These are phyloP conservation scores for Melaleuca quinquenervia DNA, from an alignment of 345 rosid genomes.

Conservation along the genomic window DNA sequence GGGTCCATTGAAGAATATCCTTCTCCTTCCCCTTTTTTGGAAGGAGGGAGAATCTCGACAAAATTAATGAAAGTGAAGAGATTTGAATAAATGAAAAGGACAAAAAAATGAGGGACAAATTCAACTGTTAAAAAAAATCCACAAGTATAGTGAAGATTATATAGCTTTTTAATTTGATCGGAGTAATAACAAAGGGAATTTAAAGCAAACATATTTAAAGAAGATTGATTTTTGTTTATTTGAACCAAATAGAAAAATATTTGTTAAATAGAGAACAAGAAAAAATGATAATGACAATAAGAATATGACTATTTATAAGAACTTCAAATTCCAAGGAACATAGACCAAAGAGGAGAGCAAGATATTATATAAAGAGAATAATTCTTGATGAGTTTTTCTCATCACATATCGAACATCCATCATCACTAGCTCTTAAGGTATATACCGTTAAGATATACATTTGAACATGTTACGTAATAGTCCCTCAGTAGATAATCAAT, in stretches of 20 bases:
- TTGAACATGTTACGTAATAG: background rate
- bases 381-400: background rate
- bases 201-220: background rate
- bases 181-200: background rate
- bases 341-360: background rate
- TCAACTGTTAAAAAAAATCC: too few species aligned
- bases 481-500: background rate
- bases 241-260: background rate
- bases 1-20: background rate
- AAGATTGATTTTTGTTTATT: background rate
- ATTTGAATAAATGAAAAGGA: background rate
- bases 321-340: background rate
- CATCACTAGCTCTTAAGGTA: background rate
- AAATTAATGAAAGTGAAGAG: background rate
- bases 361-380: background rate
- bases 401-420: background rate
- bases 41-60: background rate
- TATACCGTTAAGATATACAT: background rate
- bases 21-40: background rate
- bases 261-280: background rate
- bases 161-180: background rate
- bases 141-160: background rate
- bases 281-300: background rate
- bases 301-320: background rate
- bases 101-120: background rate